Conservation (phyloP, 129 eudicot species). For the Deinandra increscens region DNA sequence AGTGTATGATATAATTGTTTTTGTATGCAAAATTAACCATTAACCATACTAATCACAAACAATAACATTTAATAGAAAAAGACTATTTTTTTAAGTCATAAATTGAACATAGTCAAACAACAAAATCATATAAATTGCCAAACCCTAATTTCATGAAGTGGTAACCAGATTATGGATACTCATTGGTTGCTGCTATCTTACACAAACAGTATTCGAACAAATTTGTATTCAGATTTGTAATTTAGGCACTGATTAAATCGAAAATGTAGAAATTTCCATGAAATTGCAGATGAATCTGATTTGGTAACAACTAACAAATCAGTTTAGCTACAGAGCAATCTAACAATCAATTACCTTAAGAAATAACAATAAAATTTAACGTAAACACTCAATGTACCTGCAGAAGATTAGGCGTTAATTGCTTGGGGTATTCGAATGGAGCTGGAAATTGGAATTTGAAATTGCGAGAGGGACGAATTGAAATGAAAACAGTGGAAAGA, state of each 20-base stretch:
- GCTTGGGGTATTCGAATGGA: background rate
- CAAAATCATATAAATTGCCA: background rate
- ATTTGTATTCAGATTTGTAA: background rate
- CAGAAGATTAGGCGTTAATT: background rate
- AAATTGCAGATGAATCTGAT: background rate
- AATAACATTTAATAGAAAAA: background rate
- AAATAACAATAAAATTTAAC: background rate
- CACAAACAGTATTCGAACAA: background rate
- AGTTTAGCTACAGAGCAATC: background rate
- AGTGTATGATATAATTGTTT: too few species aligned
- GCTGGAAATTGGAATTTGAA: too few species aligned
- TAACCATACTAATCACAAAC: background rate
- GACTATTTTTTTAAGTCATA: background rate
- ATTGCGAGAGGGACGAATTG: too few species aligned
- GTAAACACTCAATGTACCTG: background rate
- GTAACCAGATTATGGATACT: background rate
- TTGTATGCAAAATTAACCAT: background rate
- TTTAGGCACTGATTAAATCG: background rate
- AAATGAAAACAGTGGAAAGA: too few species aligned
- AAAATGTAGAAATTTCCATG: background rate
- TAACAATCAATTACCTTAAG: background rate
- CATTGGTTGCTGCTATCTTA: background rate
- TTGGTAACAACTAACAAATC: too few species aligned
- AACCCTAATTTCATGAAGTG: background rate
- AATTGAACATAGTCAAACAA: background rate